A percentile compares a stretch with the other conserved stretches of the same genome.
These are phyloP conservation scores for Eucalyptus erythrocorys DNA, from an alignment of 345 rosid species.

Conservation along the genomic window DNA sequence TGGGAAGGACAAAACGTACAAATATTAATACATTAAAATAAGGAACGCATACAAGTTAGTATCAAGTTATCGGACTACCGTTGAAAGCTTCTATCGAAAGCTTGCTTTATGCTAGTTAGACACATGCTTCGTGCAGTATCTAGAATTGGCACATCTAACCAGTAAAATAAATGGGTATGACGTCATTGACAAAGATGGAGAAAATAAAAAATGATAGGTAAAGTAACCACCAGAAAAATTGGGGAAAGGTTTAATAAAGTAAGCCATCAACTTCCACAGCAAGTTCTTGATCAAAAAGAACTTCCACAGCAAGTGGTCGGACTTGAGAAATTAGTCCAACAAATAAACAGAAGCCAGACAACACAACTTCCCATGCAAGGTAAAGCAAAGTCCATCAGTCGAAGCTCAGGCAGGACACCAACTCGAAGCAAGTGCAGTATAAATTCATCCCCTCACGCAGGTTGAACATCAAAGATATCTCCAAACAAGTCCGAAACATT, in stretches of 20 bases:
- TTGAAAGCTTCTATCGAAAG: too few species aligned
- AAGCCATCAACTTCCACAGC: not conserved
- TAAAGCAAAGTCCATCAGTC: not conserved
- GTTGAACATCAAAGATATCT: not conserved
- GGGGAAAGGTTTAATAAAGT: not conserved
- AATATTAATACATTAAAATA: accelerated
- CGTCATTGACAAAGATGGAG: not conserved
- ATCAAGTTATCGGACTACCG: accelerated
- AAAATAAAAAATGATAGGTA: not conserved
- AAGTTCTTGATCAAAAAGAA: not conserved
- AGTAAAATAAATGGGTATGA: not conserved
- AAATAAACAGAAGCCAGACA: not conserved
- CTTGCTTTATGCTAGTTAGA: too few species aligned
- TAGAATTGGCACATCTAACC: too few species aligned
- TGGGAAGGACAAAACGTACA: accelerated
- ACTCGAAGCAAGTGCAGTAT: not conserved
- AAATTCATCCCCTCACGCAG: not conserved
- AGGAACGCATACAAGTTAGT: accelerated
- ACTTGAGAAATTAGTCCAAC: not conserved
- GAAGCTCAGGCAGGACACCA: not conserved
- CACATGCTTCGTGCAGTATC: accelerated
- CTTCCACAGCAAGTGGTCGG: not conserved
- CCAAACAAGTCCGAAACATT: not conserved
- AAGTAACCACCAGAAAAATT: not conserved
- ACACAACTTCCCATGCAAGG: not conserved